These are phyloP conservation scores for Pichia sporocuriosa DNA, from an alignment of 805 yeast species.

Conservation along the genomic window DNA sequence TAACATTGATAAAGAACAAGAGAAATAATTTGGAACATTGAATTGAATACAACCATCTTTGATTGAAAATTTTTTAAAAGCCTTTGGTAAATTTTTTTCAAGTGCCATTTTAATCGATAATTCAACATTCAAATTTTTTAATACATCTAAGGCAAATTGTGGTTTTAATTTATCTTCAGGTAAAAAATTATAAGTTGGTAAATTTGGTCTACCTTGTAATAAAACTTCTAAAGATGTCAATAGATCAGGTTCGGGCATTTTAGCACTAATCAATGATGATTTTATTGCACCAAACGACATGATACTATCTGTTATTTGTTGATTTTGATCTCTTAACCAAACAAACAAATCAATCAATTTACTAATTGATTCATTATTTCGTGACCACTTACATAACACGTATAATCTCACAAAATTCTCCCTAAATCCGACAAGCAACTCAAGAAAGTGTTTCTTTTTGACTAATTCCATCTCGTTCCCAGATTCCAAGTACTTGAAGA, in stretches of 20 bases:
- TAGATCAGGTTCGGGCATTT: slow-evolving; percentile 86
- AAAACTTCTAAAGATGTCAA: slow-evolving; percentile 83
- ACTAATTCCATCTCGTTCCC: slow-evolving; percentile 46
- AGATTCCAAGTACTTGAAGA: slow-evolving; percentile 53
- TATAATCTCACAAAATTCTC: slow-evolving; percentile 80
- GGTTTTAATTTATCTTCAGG: slow-evolving; percentile 45
- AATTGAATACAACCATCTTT: slow-evolving; percentile 73
- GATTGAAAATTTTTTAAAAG: slow-evolving; percentile 57
- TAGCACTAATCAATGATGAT: slow-evolving; percentile 75
- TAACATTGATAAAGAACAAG: slow-evolving; percentile 67
- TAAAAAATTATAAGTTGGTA: slow-evolving; percentile 57
- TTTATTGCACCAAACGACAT: slow-evolving; percentile 64
- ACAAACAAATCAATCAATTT: slow-evolving; percentile 77
- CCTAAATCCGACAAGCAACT: slow-evolving; percentile 62
- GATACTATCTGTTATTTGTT: slow-evolving; percentile 56
- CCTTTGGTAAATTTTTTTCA: slow-evolving; percentile 53
- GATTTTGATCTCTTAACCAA: slow-evolving; percentile 77
- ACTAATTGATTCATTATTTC: slow-evolving; percentile 62
- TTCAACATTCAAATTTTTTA: slow-evolving; percentile 64
- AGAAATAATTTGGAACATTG: slow-evolving; percentile 56
- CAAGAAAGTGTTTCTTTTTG: slow-evolving; percentile 64
- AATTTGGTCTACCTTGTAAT: slow-evolving; percentile 66
- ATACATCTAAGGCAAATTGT: slow-evolving; percentile 48
- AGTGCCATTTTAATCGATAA: slow-evolving; percentile 71
- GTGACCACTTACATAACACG: slow-evolving; percentile 86